These are phyloP conservation scores for Ceratonia siliqua DNA, from an alignment of 306 rosid species.

Conservation along the genomic window DNA sequence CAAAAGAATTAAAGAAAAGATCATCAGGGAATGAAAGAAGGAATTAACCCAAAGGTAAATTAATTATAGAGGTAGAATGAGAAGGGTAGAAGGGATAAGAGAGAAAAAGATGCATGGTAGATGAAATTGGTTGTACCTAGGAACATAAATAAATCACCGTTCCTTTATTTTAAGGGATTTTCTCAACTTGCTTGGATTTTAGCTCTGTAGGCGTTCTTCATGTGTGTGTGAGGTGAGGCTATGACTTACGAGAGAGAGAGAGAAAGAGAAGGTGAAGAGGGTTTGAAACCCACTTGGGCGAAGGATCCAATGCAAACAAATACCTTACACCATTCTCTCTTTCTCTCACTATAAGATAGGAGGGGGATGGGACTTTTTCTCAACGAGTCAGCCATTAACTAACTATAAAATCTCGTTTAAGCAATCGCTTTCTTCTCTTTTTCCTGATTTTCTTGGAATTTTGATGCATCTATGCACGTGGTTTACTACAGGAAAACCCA, in stretches of 20 bases:
- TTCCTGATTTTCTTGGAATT: conserved; percentile 34
- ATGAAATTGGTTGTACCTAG: background rate
- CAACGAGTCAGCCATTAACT: conserved; percentile 35
- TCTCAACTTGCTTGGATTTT: conserved; percentile 42
- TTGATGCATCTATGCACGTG: conserved; percentile 59
- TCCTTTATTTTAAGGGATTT: conserved; percentile 1
- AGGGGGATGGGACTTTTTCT: background rate
- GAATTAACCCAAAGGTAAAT: background rate
- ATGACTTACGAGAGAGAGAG: conserved; percentile 31
- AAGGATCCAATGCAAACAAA: conserved; percentile 77
- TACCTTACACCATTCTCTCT: background rate
- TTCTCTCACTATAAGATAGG: conserved; percentile 14
- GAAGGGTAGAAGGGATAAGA: conserved; percentile 7
- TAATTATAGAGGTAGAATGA: background rate
- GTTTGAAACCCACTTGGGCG: conserved; percentile 51
- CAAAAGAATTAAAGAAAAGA: background rate
- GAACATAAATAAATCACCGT: background rate
- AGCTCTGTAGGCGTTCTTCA: conserved; percentile 37
- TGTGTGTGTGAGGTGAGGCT: background rate
- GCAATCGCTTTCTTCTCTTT: conserved; percentile 22
- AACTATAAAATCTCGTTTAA: conserved; percentile 30
- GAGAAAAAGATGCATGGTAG: conserved; percentile 17
- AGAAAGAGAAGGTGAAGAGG: conserved; percentile 3
- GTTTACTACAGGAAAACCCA: conserved; percentile 36
- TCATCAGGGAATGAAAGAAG: too few species aligned